A percentile compares a stretch with the other conserved stretches of the same genome.
Evolutionary conservation across 1,284 basidiomycete genomes (phyloP).

Genomic region (Mycosarcoma mackinlayi): DNA sequence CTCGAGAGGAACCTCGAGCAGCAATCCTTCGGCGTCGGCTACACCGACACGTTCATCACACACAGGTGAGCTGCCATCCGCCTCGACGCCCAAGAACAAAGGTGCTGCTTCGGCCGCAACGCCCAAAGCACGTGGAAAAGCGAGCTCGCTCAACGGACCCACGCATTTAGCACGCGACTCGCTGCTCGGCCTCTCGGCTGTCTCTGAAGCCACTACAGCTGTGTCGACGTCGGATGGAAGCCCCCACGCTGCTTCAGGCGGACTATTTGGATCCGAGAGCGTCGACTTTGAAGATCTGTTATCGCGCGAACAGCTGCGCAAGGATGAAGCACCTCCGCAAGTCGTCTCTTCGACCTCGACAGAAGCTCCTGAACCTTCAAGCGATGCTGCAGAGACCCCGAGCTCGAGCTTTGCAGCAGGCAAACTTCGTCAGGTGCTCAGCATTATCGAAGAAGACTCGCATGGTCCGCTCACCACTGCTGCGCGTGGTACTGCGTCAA

Average conservation of each 20-base stretch:
- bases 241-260: slow-evolving; percentile 24
- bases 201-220: slow-evolving; percentile 39
- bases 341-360: neutral
- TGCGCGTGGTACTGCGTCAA: slow-evolving; percentile 5
- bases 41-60: slow-evolving; percentile 29
- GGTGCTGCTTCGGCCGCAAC: slow-evolving; percentile 5
- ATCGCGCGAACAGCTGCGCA: slow-evolving; percentile 24
- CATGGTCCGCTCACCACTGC: slow-evolving; percentile 28
- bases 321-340: neutral
- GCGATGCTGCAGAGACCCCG: slow-evolving; percentile 8
- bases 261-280: slow-evolving; percentile 44
- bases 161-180: slow-evolving; percentile 30
- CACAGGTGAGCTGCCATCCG: slow-evolving; percentile 20
- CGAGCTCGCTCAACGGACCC: slow-evolving; percentile 7
- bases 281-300: slow-evolving; percentile 46
- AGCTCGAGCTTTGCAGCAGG: slow-evolving; percentile 33
- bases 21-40: slow-evolving; percentile 7
- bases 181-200: slow-evolving; percentile 38
- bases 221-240: slow-evolving; percentile 25
- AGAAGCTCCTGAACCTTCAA: too few relatives aligned
- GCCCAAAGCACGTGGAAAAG: slow-evolving; percentile 22
- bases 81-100: slow-evolving; percentile 29
- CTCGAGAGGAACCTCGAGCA: slow-evolving; percentile 14
- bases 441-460: slow-evolving; percentile 48
- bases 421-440: slow-evolving; percentile 45